These are phyloP conservation scores for Heracleum sosnowskyi DNA, from an alignment of 129 eudicot genomes.

Conservation along the genomic window DNA sequence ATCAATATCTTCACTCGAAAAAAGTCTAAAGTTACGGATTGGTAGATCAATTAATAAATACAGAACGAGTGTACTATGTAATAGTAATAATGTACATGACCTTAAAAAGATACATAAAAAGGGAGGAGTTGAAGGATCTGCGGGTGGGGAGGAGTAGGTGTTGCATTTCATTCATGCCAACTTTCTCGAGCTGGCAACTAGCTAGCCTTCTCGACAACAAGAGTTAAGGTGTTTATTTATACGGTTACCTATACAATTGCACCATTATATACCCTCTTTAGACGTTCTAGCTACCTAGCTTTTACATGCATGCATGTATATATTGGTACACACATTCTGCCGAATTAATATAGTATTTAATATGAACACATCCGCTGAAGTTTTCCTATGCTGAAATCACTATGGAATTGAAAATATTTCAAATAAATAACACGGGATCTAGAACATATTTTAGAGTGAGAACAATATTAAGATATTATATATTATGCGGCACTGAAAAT, in stretches of 20 bases:
- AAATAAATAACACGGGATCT: too few species aligned
- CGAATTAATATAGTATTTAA: too few species aligned
- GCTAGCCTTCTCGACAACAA: neutral
- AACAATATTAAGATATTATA: too few species aligned
- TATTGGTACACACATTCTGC: too few species aligned
- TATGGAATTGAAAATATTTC: too few species aligned
- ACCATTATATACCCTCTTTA: neutral
- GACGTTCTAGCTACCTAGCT: neutral
- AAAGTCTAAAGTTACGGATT: too few species aligned
- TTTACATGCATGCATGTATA: neutral
- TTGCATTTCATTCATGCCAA: slow-evolving; percentile 13
- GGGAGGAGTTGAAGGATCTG: neutral
- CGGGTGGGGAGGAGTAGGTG: slow-evolving; percentile 7
- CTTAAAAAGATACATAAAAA: neutral
- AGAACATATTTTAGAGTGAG: too few species aligned
- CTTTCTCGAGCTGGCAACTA: slow-evolving; percentile 2
- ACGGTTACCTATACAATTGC: neutral
- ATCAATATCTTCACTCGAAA: too few species aligned
- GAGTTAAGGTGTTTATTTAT: neutral
- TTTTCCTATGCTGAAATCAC: too few species aligned
- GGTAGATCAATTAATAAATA: too few species aligned
- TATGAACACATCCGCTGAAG: too few species aligned
- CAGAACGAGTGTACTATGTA: neutral
- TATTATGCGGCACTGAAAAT: too few species aligned
- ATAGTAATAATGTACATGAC: neutral